phyloP scores from a whole-genome alignment of 1,284 basidiomycete genomes.

The Marasmius oreades region DNA sequence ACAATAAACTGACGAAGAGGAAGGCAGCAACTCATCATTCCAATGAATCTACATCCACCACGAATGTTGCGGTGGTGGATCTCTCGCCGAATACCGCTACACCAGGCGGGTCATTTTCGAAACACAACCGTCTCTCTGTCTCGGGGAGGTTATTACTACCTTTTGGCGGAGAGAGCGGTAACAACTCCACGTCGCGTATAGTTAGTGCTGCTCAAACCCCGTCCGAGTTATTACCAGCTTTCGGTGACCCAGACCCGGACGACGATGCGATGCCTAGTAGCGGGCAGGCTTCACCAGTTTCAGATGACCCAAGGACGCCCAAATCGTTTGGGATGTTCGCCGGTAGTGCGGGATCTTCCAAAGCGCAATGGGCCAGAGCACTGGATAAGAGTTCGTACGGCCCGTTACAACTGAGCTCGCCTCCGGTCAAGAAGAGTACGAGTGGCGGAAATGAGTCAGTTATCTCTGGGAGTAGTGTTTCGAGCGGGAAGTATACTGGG shows the following conservation, averaged over 20 bases:
- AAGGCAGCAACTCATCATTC: neutral
- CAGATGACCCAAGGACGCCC: slow-evolving; percentile 34
- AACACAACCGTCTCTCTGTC: neutral
- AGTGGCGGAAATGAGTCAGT: neutral
- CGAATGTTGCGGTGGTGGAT: slow-evolving; percentile 4
- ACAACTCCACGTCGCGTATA: neutral
- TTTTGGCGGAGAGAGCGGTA: neutral
- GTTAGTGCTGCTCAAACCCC: neutral
- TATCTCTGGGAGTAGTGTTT: neutral
- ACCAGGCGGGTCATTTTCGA: slow-evolving; percentile 4
- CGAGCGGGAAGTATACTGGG: slow-evolving; percentile 1
- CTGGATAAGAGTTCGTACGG: neutral
- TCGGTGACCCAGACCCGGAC: slow-evolving; percentile 20
- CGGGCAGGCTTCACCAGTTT: slow-evolving; percentile 61
- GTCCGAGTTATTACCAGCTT: neutral
- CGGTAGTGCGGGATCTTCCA: neutral
- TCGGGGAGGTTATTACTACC: neutral
- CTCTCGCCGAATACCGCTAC: slow-evolving; percentile 9
- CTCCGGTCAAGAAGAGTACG: neutral
- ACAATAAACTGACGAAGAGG: slow-evolving; percentile 18
- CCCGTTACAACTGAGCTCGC: neutral
- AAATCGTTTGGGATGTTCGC: slow-evolving; percentile 39
- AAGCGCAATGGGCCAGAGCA: neutral
- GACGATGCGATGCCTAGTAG: slow-evolving; percentile 69
- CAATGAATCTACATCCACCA: neutral